These are phyloP conservation scores for Myotisia sp. DNA, from an alignment of 2,329 filamentous ascomycete species.

Conservation along the genomic window DNA sequence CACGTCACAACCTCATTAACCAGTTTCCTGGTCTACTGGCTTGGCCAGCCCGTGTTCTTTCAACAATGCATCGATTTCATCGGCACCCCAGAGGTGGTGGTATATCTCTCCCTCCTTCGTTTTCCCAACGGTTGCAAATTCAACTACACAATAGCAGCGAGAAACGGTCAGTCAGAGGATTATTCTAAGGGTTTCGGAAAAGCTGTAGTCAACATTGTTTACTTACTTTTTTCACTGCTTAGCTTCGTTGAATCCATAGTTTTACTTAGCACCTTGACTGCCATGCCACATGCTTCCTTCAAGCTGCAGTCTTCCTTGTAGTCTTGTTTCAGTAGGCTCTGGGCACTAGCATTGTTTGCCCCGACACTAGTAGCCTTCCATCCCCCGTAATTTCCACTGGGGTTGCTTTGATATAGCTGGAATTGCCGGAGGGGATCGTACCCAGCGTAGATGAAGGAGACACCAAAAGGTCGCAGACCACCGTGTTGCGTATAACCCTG, in stretches of 20 bases:
- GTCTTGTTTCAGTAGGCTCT: slow-evolving; percentile 95
- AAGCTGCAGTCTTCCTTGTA: slow-evolving; percentile 97
- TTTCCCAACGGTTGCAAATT: slow-evolving; percentile 95
- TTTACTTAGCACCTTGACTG: slow-evolving; percentile 98
- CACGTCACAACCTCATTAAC: slow-evolving; percentile 18
- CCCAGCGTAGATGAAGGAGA: slow-evolving; percentile 98
- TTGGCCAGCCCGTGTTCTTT: slow-evolving; percentile 94
- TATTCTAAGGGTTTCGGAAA: neutral
- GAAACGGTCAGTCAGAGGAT: slow-evolving; percentile 5
- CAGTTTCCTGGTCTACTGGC: slow-evolving; percentile 52
- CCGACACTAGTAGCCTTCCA: slow-evolving; percentile 98
- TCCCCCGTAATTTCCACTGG: slow-evolving; percentile 94
- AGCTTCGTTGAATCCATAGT: slow-evolving; percentile 99
- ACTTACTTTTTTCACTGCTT: slow-evolving; percentile 95
- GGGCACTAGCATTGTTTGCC: slow-evolving; percentile 94
- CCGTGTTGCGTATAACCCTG: slow-evolving; percentile 98
- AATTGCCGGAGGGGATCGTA: slow-evolving; percentile 94
- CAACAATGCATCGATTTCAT: slow-evolving; percentile 86
- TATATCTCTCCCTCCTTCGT: slow-evolving; percentile 94
- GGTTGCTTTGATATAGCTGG: slow-evolving; percentile 98
- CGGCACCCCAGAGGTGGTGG: slow-evolving; percentile 90
- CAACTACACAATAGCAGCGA: slow-evolving; percentile 50
- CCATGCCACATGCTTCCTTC: slow-evolving; percentile 91
- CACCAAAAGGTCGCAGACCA: slow-evolving; percentile 92
- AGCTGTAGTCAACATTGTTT: neutral